These are phyloP conservation scores for Naganishia vaughanmartiniae DNA, from an alignment of 768 basidiomycete genomes.

Conservation along the genomic window DNA sequence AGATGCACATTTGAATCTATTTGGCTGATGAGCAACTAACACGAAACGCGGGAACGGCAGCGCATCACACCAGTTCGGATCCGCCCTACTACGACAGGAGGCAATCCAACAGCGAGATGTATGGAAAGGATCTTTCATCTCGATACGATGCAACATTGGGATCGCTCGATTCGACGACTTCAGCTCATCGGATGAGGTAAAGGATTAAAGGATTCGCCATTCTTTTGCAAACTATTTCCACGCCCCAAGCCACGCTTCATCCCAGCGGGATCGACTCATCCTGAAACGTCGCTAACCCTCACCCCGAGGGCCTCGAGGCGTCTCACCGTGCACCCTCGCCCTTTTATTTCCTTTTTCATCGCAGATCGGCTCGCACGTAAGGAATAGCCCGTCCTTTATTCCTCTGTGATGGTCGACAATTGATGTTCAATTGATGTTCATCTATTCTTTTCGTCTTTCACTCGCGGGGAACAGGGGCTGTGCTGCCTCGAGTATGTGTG, in stretches of 20 bases:
- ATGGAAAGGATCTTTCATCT: neutral
- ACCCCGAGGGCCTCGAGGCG: neutral
- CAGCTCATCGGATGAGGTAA: neutral
- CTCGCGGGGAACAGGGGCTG: too few relatives aligned
- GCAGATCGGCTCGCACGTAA: neutral
- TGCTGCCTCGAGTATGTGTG: too few relatives aligned
- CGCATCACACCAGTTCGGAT: too few relatives aligned
- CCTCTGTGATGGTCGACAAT: too few relatives aligned
- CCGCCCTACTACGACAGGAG: too few relatives aligned
- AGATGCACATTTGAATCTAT: too few relatives aligned
- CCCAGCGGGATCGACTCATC: neutral
- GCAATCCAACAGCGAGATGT: too few relatives aligned
- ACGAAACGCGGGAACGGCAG: too few relatives aligned
- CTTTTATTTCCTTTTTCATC: too few relatives aligned
- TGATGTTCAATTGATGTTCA: too few relatives aligned
- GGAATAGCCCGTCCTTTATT: neutral
- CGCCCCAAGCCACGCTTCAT: neutral
- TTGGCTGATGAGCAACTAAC: too few relatives aligned
- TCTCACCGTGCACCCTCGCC: neutral
- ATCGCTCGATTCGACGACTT: neutral
- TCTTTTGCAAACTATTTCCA: neutral
- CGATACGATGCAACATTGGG: neutral
- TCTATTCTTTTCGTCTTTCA: too few relatives aligned
- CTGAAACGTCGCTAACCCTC: neutral
- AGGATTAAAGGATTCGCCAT: neutral